Conservation (phyloP, 352 stramenopile genomes). For the Pythium aristosporum region DNA sequence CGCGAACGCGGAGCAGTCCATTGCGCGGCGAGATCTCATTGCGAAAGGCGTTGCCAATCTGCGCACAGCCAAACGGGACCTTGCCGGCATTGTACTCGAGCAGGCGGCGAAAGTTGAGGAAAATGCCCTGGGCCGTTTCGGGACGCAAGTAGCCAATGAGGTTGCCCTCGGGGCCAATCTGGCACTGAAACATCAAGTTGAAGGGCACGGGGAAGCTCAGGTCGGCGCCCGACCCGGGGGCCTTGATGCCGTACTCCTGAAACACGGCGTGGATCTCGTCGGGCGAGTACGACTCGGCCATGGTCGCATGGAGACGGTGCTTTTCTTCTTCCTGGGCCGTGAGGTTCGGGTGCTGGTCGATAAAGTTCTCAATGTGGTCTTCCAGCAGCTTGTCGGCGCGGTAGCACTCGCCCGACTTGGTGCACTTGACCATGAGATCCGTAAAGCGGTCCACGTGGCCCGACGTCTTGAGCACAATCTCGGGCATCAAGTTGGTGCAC, state of each 20-base stretch:
- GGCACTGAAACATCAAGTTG: constrained; percentile 99
- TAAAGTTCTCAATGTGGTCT: constrained; percentile 97
- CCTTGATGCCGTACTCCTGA: constrained; percentile 94
- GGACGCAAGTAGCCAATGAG: constrained; percentile 96
- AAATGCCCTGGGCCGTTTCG: constrained; percentile 98
- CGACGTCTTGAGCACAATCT: constrained; percentile 97
- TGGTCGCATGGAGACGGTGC: constrained; percentile 91
- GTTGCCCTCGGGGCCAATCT: constrained; percentile 97
- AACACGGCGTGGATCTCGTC: constrained; percentile 96
- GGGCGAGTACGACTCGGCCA: constrained; percentile 97
- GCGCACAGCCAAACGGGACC: constrained; percentile 78
- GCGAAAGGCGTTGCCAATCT: constrained; percentile 89
- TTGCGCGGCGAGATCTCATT: constrained; percentile 97
- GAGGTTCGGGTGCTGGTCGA: constrained; percentile 88
- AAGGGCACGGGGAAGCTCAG: constrained; percentile 98
- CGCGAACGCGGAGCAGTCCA: constrained; percentile 96
- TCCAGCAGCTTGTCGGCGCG: constrained; percentile 99
- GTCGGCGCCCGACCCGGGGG: constrained; percentile 86
- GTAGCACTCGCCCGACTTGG: constrained; percentile 96
- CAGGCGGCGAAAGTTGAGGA: constrained; percentile 99
- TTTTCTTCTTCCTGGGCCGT: constrained; percentile 87
- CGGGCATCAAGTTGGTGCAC: constrained; percentile 98
- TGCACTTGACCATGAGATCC: constrained; percentile 99
- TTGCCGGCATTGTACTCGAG: constrained; percentile 98
- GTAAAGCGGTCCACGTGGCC: constrained; percentile 99